Evolutionary conservation across 1,284 basidiomycete species (phyloP).

Genomic region (Sparassis latifolia): DNA sequence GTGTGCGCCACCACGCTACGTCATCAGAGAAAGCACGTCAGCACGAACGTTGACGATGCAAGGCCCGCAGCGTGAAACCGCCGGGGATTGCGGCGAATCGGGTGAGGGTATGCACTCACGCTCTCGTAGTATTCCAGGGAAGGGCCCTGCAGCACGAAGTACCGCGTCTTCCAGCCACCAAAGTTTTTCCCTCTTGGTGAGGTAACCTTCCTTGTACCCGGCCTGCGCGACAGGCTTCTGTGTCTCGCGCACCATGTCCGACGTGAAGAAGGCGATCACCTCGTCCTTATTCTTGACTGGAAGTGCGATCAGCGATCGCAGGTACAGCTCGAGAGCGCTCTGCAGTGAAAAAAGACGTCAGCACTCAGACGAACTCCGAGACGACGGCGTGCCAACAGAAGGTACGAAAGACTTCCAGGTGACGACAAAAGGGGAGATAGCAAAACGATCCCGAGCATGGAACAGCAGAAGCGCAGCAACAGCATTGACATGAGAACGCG

Average conservation of each 20-base stretch:
- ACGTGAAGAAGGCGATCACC: slow-evolving; percentile 88
- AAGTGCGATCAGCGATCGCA: slow-evolving; percentile 80
- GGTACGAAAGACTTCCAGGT: too few species aligned
- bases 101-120: slow-evolving; percentile 45
- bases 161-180: slow-evolving; percentile 94
- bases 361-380: background rate
- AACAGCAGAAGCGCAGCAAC: too few species aligned
- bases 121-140: slow-evolving; percentile 92
- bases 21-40: slow-evolving; percentile 15
- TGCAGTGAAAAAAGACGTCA: slow-evolving; percentile 26
- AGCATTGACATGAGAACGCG: too few species aligned
- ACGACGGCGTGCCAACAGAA: too few species aligned
- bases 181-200: slow-evolving; percentile 96
- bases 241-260: slow-evolving; percentile 74
- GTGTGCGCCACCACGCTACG: slow-evolving; percentile 82
- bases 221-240: slow-evolving; percentile 70
- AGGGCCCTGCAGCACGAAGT: slow-evolving; percentile 86
- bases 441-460: too few species aligned
- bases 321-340: slow-evolving; percentile 80
- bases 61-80: background rate
- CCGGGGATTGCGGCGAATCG: slow-evolving; percentile 4
- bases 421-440: too few species aligned
- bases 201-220: slow-evolving; percentile 91
- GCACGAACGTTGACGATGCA: slow-evolving; percentile 1
- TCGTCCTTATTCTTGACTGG: slow-evolving; percentile 87